Evolutionary conservation across 75 land plant genomes (phyloP), one percentile per base, ranked within the genome.

Genomic region (Selaginella tamariscina): DNA sequence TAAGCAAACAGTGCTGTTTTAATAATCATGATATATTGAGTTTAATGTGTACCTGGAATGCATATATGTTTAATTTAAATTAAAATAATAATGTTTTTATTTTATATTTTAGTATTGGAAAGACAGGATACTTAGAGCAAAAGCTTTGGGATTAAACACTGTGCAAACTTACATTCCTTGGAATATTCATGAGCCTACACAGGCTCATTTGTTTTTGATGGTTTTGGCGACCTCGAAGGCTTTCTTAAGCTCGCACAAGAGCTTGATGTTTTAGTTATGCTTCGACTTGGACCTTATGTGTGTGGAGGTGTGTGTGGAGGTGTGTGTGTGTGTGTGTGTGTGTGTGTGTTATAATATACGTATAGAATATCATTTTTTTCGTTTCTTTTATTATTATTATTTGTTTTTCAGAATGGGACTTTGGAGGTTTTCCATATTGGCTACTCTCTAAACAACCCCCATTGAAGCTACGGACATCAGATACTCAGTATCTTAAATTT

Each of bases 381-480:
- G 62, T n/a, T 59, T 59, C 18, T 5, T 9, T 8, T 5, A 9
- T 26, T 59, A 9, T 8, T 2, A 21, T 9, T 8, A 23, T 59
- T 59, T 26, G 8, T 8, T n/a, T 59, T 21, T 8, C 85, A 92
- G 97, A 92, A 73, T 92, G 97, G 97, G 97, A 92, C 67, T 64
- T 92, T 20, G 97, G 97, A 33, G 97, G 97, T 1, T 84, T 92
- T 64, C 97, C 97, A 70, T 78, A 87, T 27, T 92, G 97, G 97
- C 74, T 92, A 30, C 87, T 92, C 68, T 66, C 78, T 30, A 69
- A 68, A 30, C 67, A 80, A 32, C 94, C 97, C 56, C 39, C 82
- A 55, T 55, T 84, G 32, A 81, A 29, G 54, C 80, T 89, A 54
- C 79, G 97, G 72, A 88, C 97, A 39, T 92, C 97, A 15, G 87